A percentile compares a stretch with the other conserved stretches of the same genome.
phyloP scores from a whole-genome alignment of 73 alveolate species.

The Paraurostyla sp. region DNA sequence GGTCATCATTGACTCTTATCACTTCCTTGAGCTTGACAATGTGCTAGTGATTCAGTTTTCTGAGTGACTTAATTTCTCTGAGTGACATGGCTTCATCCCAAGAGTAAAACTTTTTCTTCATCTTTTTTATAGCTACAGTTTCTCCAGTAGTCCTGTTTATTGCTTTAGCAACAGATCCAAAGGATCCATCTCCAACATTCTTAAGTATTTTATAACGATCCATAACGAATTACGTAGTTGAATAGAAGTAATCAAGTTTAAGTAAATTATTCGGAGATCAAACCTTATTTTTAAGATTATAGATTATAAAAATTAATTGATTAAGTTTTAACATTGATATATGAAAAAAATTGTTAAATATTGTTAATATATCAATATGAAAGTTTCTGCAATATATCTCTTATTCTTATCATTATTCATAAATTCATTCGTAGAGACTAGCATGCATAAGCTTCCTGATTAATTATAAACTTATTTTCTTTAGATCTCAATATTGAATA shows the following conservation, averaged over 20 bases:
- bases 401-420: too few species aligned
- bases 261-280: too few species aligned
- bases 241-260: too few species aligned
- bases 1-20: constrained; percentile 89
- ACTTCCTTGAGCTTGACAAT: constrained; percentile 86
- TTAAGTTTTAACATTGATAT: too few species aligned
- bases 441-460: too few species aligned
- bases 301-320: too few species aligned
- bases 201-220: neutral
- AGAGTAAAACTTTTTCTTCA: constrained; percentile 84
- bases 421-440: too few species aligned
- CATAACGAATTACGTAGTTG: too few species aligned
- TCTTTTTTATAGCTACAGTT: constrained; percentile 86
- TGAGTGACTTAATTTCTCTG: constrained; percentile 66
- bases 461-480: too few species aligned
- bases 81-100: constrained; percentile 74
- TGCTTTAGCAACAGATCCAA: constrained; percentile 24
- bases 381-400: too few species aligned
- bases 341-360: neutral
- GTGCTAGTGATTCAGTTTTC: constrained; percentile 86
- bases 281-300: too few species aligned
- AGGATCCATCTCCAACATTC: constrained; percentile 35
- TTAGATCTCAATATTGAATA: constrained; percentile 58
- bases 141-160: constrained; percentile 70
- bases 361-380: neutral